phyloP scores from a whole-genome alignment of 257 asterid species.

The Henckelia pumila region DNA sequence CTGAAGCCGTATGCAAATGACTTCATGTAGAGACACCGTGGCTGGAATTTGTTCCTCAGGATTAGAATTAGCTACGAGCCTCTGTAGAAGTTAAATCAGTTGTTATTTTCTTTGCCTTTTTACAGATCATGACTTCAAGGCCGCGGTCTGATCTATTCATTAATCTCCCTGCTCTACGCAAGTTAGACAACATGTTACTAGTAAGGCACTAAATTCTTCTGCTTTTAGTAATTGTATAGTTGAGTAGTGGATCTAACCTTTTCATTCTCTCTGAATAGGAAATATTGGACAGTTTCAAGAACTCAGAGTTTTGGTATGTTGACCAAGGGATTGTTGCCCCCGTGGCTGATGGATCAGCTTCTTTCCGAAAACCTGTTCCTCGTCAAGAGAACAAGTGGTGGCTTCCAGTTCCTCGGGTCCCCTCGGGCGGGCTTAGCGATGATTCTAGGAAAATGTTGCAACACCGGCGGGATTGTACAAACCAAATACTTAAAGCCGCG shows the following conservation, averaged over 20 bases:
- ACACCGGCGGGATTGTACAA: constrained; percentile 63
- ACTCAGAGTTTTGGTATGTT: constrained; percentile 76
- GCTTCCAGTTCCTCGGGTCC: constrained; percentile 84
- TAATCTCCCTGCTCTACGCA: constrained; percentile 83
- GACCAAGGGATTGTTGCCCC: constrained; percentile 58
- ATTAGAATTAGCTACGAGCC: not conserved
- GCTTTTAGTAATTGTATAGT: not conserved
- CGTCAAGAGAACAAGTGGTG: constrained; percentile 84
- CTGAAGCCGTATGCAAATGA: not conserved
- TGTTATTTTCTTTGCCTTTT: constrained; percentile 13
- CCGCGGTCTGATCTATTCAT: constrained; percentile 65
- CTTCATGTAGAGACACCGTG: not conserved
- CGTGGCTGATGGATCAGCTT: constrained; percentile 53
- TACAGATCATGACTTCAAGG: constrained; percentile 73
- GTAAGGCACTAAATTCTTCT: constrained; percentile 41
- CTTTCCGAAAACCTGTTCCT: constrained; percentile 50
- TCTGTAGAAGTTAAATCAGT: not conserved
- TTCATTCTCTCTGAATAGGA: constrained; percentile 38
- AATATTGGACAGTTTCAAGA: constrained; percentile 57
- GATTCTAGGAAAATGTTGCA: constrained; percentile 58
- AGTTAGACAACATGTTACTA: constrained; percentile 76
- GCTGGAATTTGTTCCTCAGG: not conserved
- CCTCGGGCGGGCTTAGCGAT: constrained; percentile 61
- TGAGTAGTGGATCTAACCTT: constrained; percentile 6
- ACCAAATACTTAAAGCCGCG: constrained; percentile 85